Conservation (phyloP, 352 stramenopile genomes). For the Phytopythium delawarense region DNA sequence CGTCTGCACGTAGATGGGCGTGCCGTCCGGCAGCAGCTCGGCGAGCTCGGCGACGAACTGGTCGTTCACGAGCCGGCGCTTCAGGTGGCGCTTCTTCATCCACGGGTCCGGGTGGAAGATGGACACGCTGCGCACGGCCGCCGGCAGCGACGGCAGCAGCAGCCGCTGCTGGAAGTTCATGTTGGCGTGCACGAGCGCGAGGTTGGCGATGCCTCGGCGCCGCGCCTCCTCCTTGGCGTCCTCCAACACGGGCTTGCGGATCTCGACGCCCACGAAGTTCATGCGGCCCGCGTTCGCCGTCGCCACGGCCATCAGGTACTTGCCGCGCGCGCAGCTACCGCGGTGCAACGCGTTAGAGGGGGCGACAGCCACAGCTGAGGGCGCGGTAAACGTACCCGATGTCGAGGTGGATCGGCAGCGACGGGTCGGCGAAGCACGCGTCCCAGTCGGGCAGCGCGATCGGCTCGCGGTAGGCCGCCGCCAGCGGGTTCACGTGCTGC, state of each 20-base stretch:
- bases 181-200: constrained; percentile 77
- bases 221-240: constrained; percentile 46
- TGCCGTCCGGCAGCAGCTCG: constrained; percentile 37
- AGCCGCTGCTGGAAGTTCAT: constrained; percentile 77
- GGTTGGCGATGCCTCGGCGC: constrained; percentile 46
- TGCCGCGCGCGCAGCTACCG: constrained; percentile 44
- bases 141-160: constrained; percentile 58
- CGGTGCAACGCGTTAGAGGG: background rate
- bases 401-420: constrained; percentile 75
- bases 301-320: constrained; percentile 74
- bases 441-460: constrained; percentile 63
- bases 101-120: constrained; percentile 88
- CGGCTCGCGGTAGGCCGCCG: constrained; percentile 54
- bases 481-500: constrained; percentile 84
- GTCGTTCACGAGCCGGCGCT: constrained; percentile 68
- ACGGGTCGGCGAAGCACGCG: constrained; percentile 33
- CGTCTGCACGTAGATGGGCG: constrained; percentile 77
- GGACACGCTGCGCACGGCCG: constrained; percentile 60
- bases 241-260: constrained; percentile 70
- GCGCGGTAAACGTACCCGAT: constrained; percentile 44
- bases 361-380: background rate
- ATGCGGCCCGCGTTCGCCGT: constrained; percentile 20
- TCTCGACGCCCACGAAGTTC: constrained; percentile 86
- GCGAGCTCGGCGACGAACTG: constrained; percentile 68
- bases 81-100: constrained; percentile 88